Evolutionary conservation across 2,329 filamentous ascomycete species (phyloP), one percentile per base, ranked within the genome.

Genomic region (Phyllosticta capitalensis): DNA sequence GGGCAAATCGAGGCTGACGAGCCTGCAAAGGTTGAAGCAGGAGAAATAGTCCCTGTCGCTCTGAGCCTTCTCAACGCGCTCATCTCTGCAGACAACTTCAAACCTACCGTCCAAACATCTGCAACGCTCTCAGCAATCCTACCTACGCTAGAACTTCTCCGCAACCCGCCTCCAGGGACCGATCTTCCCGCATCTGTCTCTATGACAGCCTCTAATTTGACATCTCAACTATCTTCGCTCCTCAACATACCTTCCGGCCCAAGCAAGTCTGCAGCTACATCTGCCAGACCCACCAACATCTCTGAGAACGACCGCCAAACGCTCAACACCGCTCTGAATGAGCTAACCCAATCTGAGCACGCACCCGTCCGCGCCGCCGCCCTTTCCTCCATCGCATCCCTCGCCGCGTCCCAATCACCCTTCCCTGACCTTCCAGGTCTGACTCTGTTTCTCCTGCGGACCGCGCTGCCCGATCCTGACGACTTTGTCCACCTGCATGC

Each of bases 401-500:
- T 90, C 48, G 64, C 76, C 22, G 70, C 79, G 0, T 74, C 76
- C 48, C 83, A 83, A 50, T 71, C 70, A 56, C 71, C 84, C 0
- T 75, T 86, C 9, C 69, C 90, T 17, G 86, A 90, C 66, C 79
- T 90, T n/a, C 83, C 83, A 0, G 80, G 84, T 1, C 76, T 84
- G 2, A 75, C 87, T 0, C 81, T 86, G 5, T 76, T 89, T 1
- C 75, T 91, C 0, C 75, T 90, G 57, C 83, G 84, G 1, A 83
- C 81, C 9, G 76, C 89, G 0, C 74, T 90, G 1, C 79, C 81
- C 61, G 85, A 88, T 54, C 75, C 79, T 5, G 88, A 90, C 59
- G 86, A 88, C 59, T 91, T 86, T 67, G 84, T 90, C 62, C 87
- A 88, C 65, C 75, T 87, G 2, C 80, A 83, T n/a, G 81, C 84